Percentiles rank a stretch among this genome's conserved stretches.
Evolutionary conservation across 2,329 filamentous ascomycete genomes (phyloP).

Genomic region (Epicoccum sorghinum): DNA sequence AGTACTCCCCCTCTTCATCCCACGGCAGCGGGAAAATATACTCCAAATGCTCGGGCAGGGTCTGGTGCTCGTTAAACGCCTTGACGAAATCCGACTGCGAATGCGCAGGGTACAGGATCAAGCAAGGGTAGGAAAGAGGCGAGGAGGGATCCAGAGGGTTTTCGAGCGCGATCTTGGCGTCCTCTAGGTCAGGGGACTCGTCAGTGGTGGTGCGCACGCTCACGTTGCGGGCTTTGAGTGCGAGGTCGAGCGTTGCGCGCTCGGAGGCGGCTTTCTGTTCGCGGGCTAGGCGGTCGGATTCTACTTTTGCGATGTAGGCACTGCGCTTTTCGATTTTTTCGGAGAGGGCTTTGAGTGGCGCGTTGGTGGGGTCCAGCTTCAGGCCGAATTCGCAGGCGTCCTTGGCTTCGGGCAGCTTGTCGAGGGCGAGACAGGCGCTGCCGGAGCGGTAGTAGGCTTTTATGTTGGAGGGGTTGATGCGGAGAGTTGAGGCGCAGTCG

Average conservation of each 20-base stretch:
- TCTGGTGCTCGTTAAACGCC: constrained; percentile 78
- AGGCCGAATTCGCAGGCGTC: constrained; percentile 80
- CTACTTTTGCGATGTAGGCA: constrained; percentile 61
- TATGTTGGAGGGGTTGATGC: constrained; percentile 78
- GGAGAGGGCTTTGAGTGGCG: constrained; percentile 66
- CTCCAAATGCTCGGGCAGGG: constrained; percentile 75
- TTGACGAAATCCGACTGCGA: constrained; percentile 91
- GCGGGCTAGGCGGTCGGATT: constrained; percentile 62
- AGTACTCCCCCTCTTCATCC: constrained; percentile 75
- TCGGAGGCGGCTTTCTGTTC: constrained; percentile 62
- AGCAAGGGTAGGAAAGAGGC: constrained; percentile 74
- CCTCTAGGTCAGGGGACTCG: constrained; percentile 84
- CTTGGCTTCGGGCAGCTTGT: constrained; percentile 78
- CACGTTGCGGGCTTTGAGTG: constrained; percentile 74
- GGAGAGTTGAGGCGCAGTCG: constrained; percentile 81
- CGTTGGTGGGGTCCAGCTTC: constrained; percentile 72
- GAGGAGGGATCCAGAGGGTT: constrained; percentile 76
- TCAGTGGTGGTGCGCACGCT: constrained; percentile 70
- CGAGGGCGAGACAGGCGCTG: constrained; percentile 76
- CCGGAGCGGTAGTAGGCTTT: constrained; percentile 92
- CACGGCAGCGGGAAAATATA: constrained; percentile 91
- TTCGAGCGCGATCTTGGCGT: constrained; percentile 73
- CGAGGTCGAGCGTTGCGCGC: constrained; percentile 57
- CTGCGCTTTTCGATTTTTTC: constrained; percentile 68
- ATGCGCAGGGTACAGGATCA: constrained; percentile 84